These are phyloP conservation scores for Pythium rishiriense DNA, from an alignment of 352 stramenopile genomes.

Conservation along the genomic window DNA sequence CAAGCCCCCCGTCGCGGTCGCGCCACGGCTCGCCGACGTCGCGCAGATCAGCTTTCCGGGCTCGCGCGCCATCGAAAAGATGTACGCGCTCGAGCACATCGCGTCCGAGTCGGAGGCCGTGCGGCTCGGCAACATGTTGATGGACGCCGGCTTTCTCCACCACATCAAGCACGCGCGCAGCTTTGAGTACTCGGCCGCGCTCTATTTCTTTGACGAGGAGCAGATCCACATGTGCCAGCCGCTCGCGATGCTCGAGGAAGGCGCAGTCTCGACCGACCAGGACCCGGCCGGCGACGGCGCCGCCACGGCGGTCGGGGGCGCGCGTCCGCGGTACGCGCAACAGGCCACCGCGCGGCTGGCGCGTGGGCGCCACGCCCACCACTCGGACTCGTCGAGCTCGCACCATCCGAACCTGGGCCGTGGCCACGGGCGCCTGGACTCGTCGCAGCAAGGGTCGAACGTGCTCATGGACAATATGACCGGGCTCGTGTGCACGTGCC, in stretches of 20 bases:
- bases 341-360: not conserved
- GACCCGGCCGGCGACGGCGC: slow-evolving; percentile 1
- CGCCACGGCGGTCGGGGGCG: not conserved
- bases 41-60: slow-evolving; percentile 31
- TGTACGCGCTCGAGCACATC: slow-evolving; percentile 24
- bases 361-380: not conserved
- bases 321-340: slow-evolving; percentile 11
- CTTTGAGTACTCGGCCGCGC: slow-evolving; percentile 28
- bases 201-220: slow-evolving; percentile 39
- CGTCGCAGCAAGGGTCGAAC: slow-evolving; percentile 21
- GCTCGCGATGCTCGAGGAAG: slow-evolving; percentile 33
- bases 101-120: slow-evolving; percentile 27
- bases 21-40: not conserved
- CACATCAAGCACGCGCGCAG: slow-evolving; percentile 32
- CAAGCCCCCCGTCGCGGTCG: not conserved
- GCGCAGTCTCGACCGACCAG: slow-evolving; percentile 15
- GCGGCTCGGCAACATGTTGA: slow-evolving; percentile 39
- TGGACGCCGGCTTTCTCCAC: slow-evolving; percentile 39
- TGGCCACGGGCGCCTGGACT: slow-evolving; percentile 3
- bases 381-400: slow-evolving; percentile 9
- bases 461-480: slow-evolving; percentile 20
- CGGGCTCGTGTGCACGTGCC: slow-evolving; percentile 25
- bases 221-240: slow-evolving; percentile 32
- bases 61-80: slow-evolving; percentile 21
- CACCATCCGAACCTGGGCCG: not conserved